Evolutionary conservation across 257 asterid species (phyloP).

Genomic region (Scutellaria baicalensis): DNA sequence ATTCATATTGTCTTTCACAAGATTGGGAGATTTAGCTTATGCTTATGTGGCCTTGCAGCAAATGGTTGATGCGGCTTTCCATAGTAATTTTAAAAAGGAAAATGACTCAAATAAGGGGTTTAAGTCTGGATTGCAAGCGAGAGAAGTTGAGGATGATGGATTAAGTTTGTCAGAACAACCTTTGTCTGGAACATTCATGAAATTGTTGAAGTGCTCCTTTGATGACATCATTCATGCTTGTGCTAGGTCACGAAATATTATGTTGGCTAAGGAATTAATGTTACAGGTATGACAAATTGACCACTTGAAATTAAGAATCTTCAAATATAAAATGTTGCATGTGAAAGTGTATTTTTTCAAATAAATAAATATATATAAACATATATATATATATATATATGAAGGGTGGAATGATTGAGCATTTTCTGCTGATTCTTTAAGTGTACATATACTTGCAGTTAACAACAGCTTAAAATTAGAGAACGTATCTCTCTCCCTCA

Average conservation of each 20-base stretch:
- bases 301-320: neutral
- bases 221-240: slow-evolving; percentile 64
- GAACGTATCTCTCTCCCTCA: neutral
- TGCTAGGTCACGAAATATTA: slow-evolving; percentile 38
- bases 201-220: slow-evolving; percentile 58
- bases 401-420: neutral
- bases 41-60: slow-evolving; percentile 62
- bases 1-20: slow-evolving; percentile 63
- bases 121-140: slow-evolving; percentile 18
- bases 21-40: slow-evolving; percentile 69
- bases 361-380: too few relatives aligned
- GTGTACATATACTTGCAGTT: too few relatives aligned
- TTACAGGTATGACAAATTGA: slow-evolving; percentile 51
- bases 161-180: slow-evolving; percentile 27
- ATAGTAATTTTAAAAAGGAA: slow-evolving; percentile 20
- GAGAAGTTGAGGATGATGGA: slow-evolving; percentile 7
- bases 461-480: neutral
- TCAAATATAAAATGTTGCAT: neutral
- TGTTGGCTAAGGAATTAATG: slow-evolving; percentile 63
- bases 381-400: too few relatives aligned
- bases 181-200: slow-evolving; percentile 31
- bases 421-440: neutral
- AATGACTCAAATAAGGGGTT: slow-evolving; percentile 11
- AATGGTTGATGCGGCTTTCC: slow-evolving; percentile 51
- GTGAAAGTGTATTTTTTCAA: neutral